Evolutionary conservation across 2,329 filamentous ascomycete genomes (phyloP).

Genomic region (Beauveria sp.): DNA sequence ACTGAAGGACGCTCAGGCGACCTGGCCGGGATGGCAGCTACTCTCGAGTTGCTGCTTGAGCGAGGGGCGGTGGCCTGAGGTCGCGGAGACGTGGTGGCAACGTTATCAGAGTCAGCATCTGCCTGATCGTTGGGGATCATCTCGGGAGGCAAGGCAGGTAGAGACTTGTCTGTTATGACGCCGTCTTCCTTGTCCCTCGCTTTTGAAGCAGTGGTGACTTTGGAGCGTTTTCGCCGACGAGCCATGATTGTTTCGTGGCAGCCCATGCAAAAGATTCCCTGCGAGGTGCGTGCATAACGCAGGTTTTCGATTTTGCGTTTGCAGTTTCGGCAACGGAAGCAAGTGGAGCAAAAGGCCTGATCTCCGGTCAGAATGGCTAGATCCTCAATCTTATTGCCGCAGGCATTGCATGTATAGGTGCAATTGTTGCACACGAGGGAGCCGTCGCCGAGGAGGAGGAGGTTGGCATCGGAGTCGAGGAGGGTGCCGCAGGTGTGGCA

Average conservation of each 20-base stretch:
- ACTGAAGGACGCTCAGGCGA: constrained; percentile 46
- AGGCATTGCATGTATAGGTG: constrained; percentile 97
- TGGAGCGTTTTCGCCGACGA: constrained; percentile 77
- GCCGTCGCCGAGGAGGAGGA: constrained; percentile 92
- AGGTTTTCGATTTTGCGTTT: constrained; percentile 98
- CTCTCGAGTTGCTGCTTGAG: constrained; percentile 44
- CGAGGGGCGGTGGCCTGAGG: constrained; percentile 41
- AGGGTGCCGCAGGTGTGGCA: constrained; percentile 93
- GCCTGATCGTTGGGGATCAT: constrained; percentile 54
- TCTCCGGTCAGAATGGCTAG: constrained; percentile 95
- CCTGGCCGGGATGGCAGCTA: constrained; percentile 42
- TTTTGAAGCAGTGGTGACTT: constrained; percentile 53
- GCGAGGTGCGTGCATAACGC: constrained; percentile 91
- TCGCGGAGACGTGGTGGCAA: constrained; percentile 61
- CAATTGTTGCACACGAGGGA: constrained; percentile 99
- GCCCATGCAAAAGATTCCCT: constrained; percentile 98
- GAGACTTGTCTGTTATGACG: constrained; percentile 78
- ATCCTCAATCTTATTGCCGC: constrained; percentile 96
- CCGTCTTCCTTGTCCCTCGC: constrained; percentile 51
- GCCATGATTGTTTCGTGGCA: constrained; percentile 98
- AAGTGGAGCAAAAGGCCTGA: constrained; percentile 94
- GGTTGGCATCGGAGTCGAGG: constrained; percentile 95
- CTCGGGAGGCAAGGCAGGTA: constrained; percentile 81
- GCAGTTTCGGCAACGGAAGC: constrained; percentile 95
- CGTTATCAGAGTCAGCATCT: constrained; percentile 56